Conservation (phyloP, 1,284 basidiomycete genomes). For the Tremellales sp. region DNA sequence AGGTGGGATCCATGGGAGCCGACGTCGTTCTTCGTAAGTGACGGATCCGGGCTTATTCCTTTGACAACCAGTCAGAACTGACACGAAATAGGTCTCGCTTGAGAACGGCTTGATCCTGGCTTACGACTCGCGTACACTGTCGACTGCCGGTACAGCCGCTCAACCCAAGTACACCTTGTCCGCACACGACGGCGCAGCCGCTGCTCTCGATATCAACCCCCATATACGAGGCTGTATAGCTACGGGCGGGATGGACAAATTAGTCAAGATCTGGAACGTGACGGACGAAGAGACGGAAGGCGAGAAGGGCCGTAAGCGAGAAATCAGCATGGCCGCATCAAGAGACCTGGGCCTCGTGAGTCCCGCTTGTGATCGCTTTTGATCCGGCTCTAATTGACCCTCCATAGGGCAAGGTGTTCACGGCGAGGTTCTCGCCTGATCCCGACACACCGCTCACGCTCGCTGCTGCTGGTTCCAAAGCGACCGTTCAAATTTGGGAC, state of each 20-base stretch:
- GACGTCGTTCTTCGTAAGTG: slow-evolving; percentile 79
- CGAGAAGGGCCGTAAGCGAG: slow-evolving; percentile 56
- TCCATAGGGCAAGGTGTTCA: slow-evolving; percentile 87
- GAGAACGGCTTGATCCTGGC: slow-evolving; percentile 89
- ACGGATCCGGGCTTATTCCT: not conserved
- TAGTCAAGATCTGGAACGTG: slow-evolving; percentile 93
- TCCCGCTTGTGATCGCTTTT: slow-evolving; percentile 19
- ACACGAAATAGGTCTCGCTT: slow-evolving; percentile 71
- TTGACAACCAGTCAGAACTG: not conserved
- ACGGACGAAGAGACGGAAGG: slow-evolving; percentile 59
- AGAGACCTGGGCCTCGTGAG: slow-evolving; percentile 89
- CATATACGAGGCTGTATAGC: slow-evolving; percentile 85
- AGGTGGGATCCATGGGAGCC: slow-evolving; percentile 94
- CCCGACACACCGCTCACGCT: slow-evolving; percentile 75
- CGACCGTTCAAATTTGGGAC: slow-evolving; percentile 93
- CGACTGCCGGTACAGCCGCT: slow-evolving; percentile 49
- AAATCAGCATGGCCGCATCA: slow-evolving; percentile 81
- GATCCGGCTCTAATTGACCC: not conserved
- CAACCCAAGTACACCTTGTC: slow-evolving; percentile 75
- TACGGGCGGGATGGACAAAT: slow-evolving; percentile 90
- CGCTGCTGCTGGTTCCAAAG: slow-evolving; percentile 89
- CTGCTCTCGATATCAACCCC: slow-evolving; percentile 84
- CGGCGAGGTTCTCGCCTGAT: slow-evolving; percentile 84
- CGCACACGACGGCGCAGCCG: slow-evolving; percentile 93
- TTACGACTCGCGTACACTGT: slow-evolving; percentile 81